phyloP scores from a whole-genome alignment of 176 grass and related monocot species.

The Musa acuminata region DNA sequence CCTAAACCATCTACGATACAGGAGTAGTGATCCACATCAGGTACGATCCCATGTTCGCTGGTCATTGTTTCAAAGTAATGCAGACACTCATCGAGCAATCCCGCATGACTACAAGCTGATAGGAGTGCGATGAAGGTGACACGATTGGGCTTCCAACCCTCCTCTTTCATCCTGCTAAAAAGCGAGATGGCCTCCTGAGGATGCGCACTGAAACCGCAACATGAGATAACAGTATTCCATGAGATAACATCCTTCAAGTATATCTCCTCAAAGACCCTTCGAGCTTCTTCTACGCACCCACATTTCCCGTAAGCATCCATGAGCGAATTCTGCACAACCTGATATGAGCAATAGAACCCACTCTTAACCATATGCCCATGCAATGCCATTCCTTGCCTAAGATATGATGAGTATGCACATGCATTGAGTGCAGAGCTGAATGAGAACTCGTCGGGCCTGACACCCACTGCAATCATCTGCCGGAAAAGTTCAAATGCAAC shows the following conservation, averaged over 20 bases:
- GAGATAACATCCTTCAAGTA: slow-evolving; percentile 36
- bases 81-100: slow-evolving; percentile 34
- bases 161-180: slow-evolving; percentile 37
- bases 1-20: slow-evolving; percentile 51
- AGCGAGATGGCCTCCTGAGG: slow-evolving; percentile 27
- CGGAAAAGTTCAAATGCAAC: slow-evolving; percentile 32
- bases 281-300: slow-evolving; percentile 33
- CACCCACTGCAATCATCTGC: slow-evolving; percentile 30
- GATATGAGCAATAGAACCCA: slow-evolving; percentile 31
- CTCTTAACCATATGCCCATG: slow-evolving; percentile 37
- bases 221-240: slow-evolving; percentile 50
- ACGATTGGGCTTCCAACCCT: slow-evolving; percentile 37
- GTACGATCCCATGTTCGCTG: slow-evolving; percentile 24
- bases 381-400: slow-evolving; percentile 27
- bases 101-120: slow-evolving; percentile 34
- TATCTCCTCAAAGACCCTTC: slow-evolving; percentile 40
- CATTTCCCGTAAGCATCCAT: slow-evolving; percentile 53
- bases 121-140: slow-evolving; percentile 43
- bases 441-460: slow-evolving; percentile 42
- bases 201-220: slow-evolving; percentile 29
- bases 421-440: slow-evolving; percentile 34
- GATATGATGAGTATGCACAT: slow-evolving; percentile 31
- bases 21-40: slow-evolving; percentile 38
- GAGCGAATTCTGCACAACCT: slow-evolving; percentile 34
- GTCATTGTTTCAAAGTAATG: slow-evolving; percentile 40